Percentiles rank a stretch among this genome's conserved stretches.
phyloP scores from a whole-genome alignment of 345 rosid genomes.

The Camelina neglecta region DNA sequence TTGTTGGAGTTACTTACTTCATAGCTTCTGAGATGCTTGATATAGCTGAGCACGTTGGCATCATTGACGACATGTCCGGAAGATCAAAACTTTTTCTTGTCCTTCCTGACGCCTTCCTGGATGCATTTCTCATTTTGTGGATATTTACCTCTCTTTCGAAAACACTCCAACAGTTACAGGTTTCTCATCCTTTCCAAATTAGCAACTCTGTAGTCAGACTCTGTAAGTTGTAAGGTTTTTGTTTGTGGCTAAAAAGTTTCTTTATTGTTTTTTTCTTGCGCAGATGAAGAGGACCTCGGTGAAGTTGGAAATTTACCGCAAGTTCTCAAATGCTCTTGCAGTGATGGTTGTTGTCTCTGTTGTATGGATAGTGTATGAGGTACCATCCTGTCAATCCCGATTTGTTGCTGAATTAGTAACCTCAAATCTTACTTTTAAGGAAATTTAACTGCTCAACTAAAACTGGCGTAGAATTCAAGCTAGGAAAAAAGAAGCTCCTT shows the following conservation, averaged over 20 bases:
- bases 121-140: conserved; percentile 95
- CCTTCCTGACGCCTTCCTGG: conserved; percentile 91
- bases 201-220: not conserved
- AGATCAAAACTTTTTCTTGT: conserved; percentile 85
- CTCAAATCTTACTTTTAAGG: conserved; percentile 12
- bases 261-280: conserved; percentile 18
- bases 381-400: conserved; percentile 41
- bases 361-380: conserved; percentile 93
- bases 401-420: conserved; percentile 11
- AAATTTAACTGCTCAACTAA: not conserved
- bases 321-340: conserved; percentile 90
- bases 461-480: conserved; percentile 5
- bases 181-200: conserved; percentile 36
- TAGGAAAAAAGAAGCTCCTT: conserved; percentile 4
- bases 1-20: conserved; percentile 85
- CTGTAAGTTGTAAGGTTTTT: conserved; percentile 12
- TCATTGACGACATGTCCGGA: conserved; percentile 85
- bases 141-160: conserved; percentile 86
- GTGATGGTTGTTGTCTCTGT: conserved; percentile 84
- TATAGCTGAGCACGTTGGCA: conserved; percentile 89
- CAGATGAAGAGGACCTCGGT: conserved; percentile 83
- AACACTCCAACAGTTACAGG: conserved; percentile 92
- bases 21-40: conserved; percentile 89
- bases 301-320: conserved; percentile 91
- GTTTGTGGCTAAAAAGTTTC: not conserved